phyloP scores from a whole-genome alignment of 179 eudicot genomes.

The Silene coronaria region DNA sequence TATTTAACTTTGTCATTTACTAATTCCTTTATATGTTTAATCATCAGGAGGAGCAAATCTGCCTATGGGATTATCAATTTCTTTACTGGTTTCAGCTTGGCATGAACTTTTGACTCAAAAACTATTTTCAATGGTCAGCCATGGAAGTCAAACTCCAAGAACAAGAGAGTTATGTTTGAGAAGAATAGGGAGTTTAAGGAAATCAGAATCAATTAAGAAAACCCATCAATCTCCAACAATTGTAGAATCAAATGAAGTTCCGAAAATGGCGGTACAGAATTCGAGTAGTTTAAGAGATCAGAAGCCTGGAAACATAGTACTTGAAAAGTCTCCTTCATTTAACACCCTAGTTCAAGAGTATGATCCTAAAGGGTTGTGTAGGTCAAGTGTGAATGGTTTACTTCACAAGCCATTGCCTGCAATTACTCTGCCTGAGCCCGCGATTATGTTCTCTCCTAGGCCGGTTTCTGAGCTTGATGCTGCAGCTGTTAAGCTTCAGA shows the following conservation, averaged over 20 bases:
- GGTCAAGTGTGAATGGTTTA: constrained; percentile 29
- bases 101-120: constrained; percentile 37
- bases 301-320: constrained; percentile 31
- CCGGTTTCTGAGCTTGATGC: constrained; percentile 70
- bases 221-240: background rate
- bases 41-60: background rate
- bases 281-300: constrained; percentile 8
- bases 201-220: constrained; percentile 21
- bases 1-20: background rate
- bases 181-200: constrained; percentile 23
- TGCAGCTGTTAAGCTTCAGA: constrained; percentile 71
- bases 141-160: constrained; percentile 20
- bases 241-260: background rate
- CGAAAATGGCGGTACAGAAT: background rate
- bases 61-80: constrained; percentile 38
- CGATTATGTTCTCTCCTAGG: constrained; percentile 44
- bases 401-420: constrained; percentile 39
- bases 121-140: constrained; percentile 18
- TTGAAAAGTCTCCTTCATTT: constrained; percentile 32
- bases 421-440: constrained; percentile 43
- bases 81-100: constrained; percentile 42
- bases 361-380: constrained; percentile 17
- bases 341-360: constrained; percentile 28
- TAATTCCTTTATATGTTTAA: background rate
- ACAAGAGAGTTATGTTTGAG: constrained; percentile 22